These are phyloP conservation scores for Paspalum vaginatum DNA, from an alignment of 176 grass and related monocot genomes.

Conservation along the genomic window DNA sequence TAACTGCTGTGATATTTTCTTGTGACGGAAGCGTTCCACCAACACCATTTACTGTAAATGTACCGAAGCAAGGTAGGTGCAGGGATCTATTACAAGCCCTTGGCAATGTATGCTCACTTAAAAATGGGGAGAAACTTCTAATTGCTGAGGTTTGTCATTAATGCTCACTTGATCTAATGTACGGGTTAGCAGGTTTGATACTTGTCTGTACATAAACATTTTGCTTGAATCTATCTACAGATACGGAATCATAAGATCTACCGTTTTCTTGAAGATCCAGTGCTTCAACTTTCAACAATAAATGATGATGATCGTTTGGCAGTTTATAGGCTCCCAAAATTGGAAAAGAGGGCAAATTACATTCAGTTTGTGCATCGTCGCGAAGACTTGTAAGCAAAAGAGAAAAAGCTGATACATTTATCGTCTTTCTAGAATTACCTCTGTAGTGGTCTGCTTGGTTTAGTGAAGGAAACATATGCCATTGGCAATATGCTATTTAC, in stretches of 20 bases:
- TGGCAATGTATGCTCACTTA: conserved; percentile 71
- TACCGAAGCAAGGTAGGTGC: conserved; percentile 93
- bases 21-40: conserved; percentile 70
- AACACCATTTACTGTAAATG: conserved; percentile 80
- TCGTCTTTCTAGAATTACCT: conserved; percentile 20
- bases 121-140: conserved; percentile 85
- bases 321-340: conserved; percentile 86
- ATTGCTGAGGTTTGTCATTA: conserved; percentile 84
- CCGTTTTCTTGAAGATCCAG: conserved; percentile 84
- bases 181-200: conserved; percentile 38
- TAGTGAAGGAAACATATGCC: not conserved
- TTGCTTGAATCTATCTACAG: conserved; percentile 55
- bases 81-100: conserved; percentile 86
- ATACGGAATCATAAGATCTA: conserved; percentile 83
- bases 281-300: conserved; percentile 77
- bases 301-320: conserved; percentile 87
- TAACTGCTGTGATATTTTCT: conserved; percentile 74
- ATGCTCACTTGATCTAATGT: conserved; percentile 22
- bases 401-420: not conserved
- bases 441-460: conserved; percentile 24
- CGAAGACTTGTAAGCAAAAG: conserved; percentile 83
- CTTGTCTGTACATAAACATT: conserved; percentile 11
- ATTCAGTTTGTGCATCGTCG: conserved; percentile 91
- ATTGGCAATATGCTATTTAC: conserved; percentile 33
- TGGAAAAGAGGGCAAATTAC: conserved; percentile 71